Evolutionary conservation across 2,329 filamentous ascomycete species (phyloP).

Genomic region (Colletotrichum melonis): DNA sequence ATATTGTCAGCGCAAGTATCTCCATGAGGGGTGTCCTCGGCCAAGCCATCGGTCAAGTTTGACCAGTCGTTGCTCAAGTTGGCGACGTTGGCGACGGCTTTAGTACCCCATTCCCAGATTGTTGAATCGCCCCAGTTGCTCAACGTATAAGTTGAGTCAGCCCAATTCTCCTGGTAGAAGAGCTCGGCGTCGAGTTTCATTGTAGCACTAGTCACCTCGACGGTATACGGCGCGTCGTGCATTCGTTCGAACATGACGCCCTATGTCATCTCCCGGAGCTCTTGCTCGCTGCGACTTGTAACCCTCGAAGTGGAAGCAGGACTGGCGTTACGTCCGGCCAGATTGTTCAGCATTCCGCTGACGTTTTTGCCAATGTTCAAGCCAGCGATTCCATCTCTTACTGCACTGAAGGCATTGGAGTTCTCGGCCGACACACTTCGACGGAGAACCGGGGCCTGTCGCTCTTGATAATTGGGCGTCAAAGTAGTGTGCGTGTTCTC

Average conservation of each 20-base stretch:
- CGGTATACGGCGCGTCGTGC: conserved; percentile 44
- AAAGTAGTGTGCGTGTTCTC: conserved; percentile 67
- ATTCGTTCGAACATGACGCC: conserved; percentile 49
- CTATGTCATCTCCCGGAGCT: conserved; percentile 60
- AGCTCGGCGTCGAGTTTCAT: conserved; percentile 11
- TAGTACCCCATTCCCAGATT: conserved; percentile 12
- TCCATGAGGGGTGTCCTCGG: background rate
- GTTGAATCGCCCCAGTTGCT: conserved; percentile 6
- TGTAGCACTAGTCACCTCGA: conserved; percentile 13
- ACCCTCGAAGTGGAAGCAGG: conserved; percentile 33
- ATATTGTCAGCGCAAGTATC: background rate
- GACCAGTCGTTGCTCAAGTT: background rate
- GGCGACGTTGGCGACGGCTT: conserved; percentile 11
- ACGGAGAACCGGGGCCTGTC: conserved; percentile 46
- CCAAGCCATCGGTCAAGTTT: background rate
- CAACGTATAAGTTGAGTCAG: conserved; percentile 4
- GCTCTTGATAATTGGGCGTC: conserved; percentile 51
- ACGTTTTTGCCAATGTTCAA: conserved; percentile 61
- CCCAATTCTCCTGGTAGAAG: conserved; percentile 10
- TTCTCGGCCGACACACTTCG: conserved; percentile 59
- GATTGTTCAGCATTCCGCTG: conserved; percentile 53
- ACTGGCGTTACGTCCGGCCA: conserved; percentile 43
- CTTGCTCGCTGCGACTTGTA: conserved; percentile 49
- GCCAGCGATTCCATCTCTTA: conserved; percentile 60
- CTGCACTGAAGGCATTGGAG: conserved; percentile 55